Evolutionary conservation across 495 filamentous ascomycete species (phyloP), one percentile per base, ranked within the genome.

Genomic region (Darksidea phi): DNA sequence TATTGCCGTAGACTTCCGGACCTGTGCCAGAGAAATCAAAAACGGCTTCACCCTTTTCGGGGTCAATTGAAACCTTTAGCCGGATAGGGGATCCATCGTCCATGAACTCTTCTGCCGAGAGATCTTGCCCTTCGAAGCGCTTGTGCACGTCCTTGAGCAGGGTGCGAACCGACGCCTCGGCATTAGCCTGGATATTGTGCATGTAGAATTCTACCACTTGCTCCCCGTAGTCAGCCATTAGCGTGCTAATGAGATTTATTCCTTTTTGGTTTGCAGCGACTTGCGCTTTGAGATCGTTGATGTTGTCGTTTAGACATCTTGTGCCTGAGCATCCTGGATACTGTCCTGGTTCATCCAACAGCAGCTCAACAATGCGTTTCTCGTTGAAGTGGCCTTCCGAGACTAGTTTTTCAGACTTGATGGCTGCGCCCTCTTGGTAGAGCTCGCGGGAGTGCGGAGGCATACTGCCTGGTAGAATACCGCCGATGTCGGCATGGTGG

Each of bases 401-500:
- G 46, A 98, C 93, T 1, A 98, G 81, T 75, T 95, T 97, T 71
- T 97, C 95, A 10, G 87, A 87, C 73, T 94, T 91, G 66, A 98
- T 95, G 10, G 91, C 84, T 0, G 95, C 93, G 8, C 94, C 94
- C 75, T 98, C 94, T 72, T 98, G 93, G 77, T 80, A 97, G 0
- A 98, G 81, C 67, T 97, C 94, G 5, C 88, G 84, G 2, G 92
- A 96, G 61, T 96, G 88, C 1, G 94, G 94, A 0, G 94, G 94
- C 94, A 98, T 98, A 37, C 89, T 95, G 8, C 94, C 94, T 0
- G 94, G 93, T 4, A 96, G 82, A 54, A 97, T 97, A 26, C 94
- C 94, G 13, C 94, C 94, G 64, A 98, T 97, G 72, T 98, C 94
- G 1, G 94, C 94, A 63, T 98, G 94, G 70, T 98, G 94, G 0